These are phyloP conservation scores for Penstemon eatonii DNA, from an alignment of 257 asterid genomes.

Conservation along the genomic window DNA sequence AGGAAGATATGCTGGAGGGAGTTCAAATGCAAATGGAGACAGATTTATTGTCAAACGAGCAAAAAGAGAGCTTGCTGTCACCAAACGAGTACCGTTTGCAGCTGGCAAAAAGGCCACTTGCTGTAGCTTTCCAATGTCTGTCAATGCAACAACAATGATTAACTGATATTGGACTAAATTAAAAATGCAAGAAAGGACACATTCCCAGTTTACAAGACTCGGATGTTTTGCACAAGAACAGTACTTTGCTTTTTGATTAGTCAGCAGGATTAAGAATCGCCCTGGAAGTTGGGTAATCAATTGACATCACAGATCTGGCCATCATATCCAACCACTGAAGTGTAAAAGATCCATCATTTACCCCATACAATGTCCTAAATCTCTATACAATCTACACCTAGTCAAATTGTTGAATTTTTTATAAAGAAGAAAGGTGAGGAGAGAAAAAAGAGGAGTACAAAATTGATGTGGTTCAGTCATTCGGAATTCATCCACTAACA, in stretches of 20 bases:
- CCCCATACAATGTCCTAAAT: not conserved
- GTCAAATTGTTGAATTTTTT: not conserved
- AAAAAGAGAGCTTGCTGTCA: constrained; percentile 83
- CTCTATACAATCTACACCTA: not conserved
- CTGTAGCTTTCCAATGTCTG: constrained; percentile 68
- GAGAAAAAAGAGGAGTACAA: no score
- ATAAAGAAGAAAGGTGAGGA: no score
- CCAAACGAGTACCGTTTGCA: constrained; percentile 94
- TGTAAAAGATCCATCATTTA: not conserved
- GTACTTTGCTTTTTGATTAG: not conserved
- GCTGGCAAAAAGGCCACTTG: constrained; percentile 92
- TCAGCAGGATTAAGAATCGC: not conserved
- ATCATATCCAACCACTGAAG: constrained; percentile 16
- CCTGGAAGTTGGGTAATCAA: constrained; percentile 7
- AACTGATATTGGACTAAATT: constrained; percentile 19
- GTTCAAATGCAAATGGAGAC: constrained; percentile 95
- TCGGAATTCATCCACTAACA: no score
- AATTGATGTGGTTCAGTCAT: no score
- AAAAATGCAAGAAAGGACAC: constrained; percentile 24
- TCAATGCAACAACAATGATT: constrained; percentile 26
- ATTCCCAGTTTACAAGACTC: constrained; percentile 2
- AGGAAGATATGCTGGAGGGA: constrained; percentile 80
- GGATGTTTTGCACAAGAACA: constrained; percentile 15
- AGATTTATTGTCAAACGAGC: constrained; percentile 80
- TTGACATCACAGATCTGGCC: constrained; percentile 20